Conservation (phyloP, 768 basidiomycete genomes). For the Mycena metata region DNA sequence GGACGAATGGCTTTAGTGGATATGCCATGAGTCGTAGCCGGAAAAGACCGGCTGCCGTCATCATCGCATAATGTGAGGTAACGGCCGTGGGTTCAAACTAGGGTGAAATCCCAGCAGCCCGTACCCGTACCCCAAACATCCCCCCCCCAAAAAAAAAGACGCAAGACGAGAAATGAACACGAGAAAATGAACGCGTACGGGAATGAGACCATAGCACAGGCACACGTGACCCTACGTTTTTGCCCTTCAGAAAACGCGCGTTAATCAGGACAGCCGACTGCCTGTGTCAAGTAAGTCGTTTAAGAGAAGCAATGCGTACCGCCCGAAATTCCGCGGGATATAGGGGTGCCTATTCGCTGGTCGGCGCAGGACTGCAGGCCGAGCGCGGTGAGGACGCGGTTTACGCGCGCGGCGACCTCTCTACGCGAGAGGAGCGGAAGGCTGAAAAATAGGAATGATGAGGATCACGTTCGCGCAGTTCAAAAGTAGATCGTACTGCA, state of each 20-base stretch:
- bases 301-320: constrained; percentile 44
- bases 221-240: constrained; percentile 72
- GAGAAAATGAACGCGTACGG: constrained; percentile 52
- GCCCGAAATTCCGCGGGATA: constrained; percentile 72
- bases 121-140: too few species aligned
- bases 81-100: too few species aligned
- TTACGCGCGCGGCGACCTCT: constrained; percentile 57
- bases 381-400: constrained; percentile 58
- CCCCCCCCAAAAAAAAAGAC: too few species aligned
- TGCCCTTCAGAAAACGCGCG: constrained; percentile 54
- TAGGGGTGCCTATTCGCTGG: constrained; percentile 69
- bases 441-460: constrained; percentile 29
- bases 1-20: too few species aligned
- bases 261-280: too few species aligned
- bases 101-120: too few species aligned
- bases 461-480: background rate
- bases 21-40: too few species aligned
- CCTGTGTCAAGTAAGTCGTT: background rate
- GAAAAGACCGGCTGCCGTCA: too few species aligned
- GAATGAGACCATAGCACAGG: constrained; percentile 69
- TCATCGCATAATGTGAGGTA: too few species aligned
- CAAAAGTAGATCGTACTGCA: constrained; percentile 51
- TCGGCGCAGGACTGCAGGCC: constrained; percentile 63
- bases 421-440: constrained; percentile 53
- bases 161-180: background rate